Evolutionary conservation across 208 protist species (phyloP).

Genomic region (Vickermania ingenoplastis): DNA sequence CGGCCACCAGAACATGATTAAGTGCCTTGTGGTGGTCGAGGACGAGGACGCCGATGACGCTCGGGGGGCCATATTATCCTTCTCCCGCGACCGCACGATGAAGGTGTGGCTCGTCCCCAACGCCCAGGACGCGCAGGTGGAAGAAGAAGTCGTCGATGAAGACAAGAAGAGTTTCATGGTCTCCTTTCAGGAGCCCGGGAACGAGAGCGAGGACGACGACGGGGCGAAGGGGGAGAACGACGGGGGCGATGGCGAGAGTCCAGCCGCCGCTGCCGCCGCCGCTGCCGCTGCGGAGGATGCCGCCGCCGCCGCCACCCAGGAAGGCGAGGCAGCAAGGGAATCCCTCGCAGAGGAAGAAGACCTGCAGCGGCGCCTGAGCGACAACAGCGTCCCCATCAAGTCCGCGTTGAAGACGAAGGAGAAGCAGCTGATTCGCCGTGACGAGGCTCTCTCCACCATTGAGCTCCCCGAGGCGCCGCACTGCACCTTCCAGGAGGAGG

Average conservation of each 20-base stretch:
- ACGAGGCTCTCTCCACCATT: constrained; percentile 38
- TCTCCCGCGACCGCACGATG: constrained; percentile 38
- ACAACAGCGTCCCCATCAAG: constrained; percentile 14
- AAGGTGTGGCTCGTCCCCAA: constrained; percentile 67
- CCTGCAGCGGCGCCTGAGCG: background rate
- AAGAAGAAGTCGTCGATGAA: constrained; percentile 10
- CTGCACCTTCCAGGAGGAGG: constrained; percentile 13
- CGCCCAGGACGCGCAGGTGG: constrained; percentile 29
- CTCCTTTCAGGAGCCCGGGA: constrained; percentile 30
- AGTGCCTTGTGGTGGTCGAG: constrained; percentile 19
- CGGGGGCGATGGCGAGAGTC: background rate
- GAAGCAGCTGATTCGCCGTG: constrained; percentile 21
- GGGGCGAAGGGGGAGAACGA: background rate
- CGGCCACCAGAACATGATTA: constrained; percentile 57
- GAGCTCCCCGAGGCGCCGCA: constrained; percentile 48
- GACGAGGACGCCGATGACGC: constrained; percentile 27
- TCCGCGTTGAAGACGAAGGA: constrained; percentile 50
- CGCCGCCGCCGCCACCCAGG: background rate
- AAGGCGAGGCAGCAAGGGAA: background rate
- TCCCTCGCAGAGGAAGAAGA: background rate
- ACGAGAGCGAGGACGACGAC: background rate
- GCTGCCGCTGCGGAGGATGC: background rate
- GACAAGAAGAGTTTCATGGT: constrained; percentile 21
- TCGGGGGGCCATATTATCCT: constrained; percentile 38
- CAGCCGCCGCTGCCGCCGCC: background rate